Evolutionary conservation across 495 filamentous ascomycete species (phyloP), one percentile per base, ranked within the genome.

Genomic region (Tuber aestivum): DNA sequence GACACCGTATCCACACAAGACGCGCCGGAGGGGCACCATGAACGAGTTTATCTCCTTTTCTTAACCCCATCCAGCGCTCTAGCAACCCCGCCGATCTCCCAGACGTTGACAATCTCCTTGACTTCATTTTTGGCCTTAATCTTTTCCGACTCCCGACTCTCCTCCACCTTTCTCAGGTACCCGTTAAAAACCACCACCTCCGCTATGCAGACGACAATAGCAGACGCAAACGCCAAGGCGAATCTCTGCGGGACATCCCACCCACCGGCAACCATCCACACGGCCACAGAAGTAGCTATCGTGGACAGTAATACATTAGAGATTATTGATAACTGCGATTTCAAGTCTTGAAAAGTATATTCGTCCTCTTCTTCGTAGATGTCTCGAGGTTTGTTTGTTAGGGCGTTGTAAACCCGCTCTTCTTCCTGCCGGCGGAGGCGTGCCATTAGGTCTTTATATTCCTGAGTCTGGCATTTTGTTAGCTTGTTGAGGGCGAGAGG

Each of bases 371-470:
- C 86, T 35, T 91, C 86, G 12, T 88, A 87, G 38, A 84, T 85
- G 12, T 83, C 70, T n/a, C 84, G 86, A 74, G 83, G 85, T 74
- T 90, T 89, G 75, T 89, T 87, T 70, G 91, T 84, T 87, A 97
- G 91, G 76, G 90, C 88, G 73, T 92, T 88, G 85, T 98, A 99
- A 18, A 88, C 87, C 71, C 91, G 89, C 79, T 89, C 85, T 85
- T 98, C 94, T 81, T 92, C 90, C 79, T 94, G 90, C 69, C 87
- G 87, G 69, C 93, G 92, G 37, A 99, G 90, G 27, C 91, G 89
- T 3, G 89, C 88, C 95, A 98, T 99, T 5, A 95, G 85, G 12
- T 90, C 92, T 84, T 94, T 93, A 85, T 95, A 98, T 86, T 96
- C 93, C 12, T 91, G 85, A 18, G 89, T 92, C 93, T 98, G 7